Evolutionary conservation across 305 asterid species (phyloP).

Genomic region (Fraxinus greggii): DNA sequence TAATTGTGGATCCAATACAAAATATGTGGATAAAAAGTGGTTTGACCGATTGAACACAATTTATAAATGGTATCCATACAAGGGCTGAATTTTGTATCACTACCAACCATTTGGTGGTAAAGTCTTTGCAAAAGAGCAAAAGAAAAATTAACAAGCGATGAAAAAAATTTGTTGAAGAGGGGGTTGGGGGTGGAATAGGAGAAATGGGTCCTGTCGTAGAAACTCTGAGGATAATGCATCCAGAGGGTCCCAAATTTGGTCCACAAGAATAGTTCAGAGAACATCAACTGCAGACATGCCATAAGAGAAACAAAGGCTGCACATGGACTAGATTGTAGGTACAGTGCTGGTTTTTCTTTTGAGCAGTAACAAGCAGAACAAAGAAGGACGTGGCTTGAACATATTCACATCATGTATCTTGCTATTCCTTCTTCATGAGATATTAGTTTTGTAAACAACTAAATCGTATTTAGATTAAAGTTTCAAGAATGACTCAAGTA

Average conservation of each 20-base stretch:
- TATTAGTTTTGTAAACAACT: neutral
- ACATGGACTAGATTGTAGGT: neutral
- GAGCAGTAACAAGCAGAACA: neutral
- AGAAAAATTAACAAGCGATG: neutral
- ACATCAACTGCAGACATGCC: neutral
- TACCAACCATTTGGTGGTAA: neutral
- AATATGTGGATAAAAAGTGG: neutral
- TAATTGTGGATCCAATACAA: neutral
- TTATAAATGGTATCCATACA: neutral
- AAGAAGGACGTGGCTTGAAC: neutral
- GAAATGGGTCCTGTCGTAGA: neutral
- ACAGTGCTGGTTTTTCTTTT: neutral
- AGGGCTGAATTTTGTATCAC: neutral
- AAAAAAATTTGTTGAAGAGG: neutral
- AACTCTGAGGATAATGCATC: neutral
- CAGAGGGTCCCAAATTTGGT: neutral
- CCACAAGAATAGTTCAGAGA: neutral
- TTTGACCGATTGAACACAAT: neutral
- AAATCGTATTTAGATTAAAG: neutral
- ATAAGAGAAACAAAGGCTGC: neutral
- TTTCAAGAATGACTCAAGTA: neutral
- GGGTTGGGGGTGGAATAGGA: neutral
- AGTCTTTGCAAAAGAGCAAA: neutral
- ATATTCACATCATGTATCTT: neutral
- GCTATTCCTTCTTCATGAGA: neutral